Conservation (phyloP, 306 rosid species). For the Malus sylvestris region DNA sequence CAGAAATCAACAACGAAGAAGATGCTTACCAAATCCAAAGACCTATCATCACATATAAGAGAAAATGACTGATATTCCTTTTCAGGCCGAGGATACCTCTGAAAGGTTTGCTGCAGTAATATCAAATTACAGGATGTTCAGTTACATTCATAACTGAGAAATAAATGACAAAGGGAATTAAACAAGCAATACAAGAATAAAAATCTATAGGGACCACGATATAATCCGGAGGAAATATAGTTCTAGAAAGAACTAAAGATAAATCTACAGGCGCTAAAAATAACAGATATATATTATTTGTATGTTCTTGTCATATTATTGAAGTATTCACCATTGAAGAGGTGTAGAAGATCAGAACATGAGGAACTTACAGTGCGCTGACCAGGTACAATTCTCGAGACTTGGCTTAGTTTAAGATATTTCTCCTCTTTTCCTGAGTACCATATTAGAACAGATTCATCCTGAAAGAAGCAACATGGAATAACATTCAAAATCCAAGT, state of each 20-base stretch:
- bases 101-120: slow-evolving; percentile 58
- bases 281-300: neutral
- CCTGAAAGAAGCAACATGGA: slow-evolving; percentile 47
- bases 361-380: slow-evolving; percentile 66
- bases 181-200: neutral
- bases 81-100: slow-evolving; percentile 77
- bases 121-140: neutral
- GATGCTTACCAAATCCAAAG: slow-evolving; percentile 58
- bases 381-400: slow-evolving; percentile 84
- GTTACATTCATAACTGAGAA: neutral
- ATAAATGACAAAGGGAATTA: neutral
- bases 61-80: slow-evolving; percentile 87
- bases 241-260: neutral
- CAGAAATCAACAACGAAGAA: slow-evolving; percentile 7
- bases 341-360: neutral
- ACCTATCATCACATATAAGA: slow-evolving; percentile 66
- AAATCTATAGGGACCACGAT: neutral
- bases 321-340: slow-evolving; percentile 8
- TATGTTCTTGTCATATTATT: neutral
- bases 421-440: slow-evolving; percentile 85
- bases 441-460: slow-evolving; percentile 83
- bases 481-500: neutral
- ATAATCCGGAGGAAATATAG: neutral
- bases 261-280: neutral
- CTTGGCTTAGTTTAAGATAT: slow-evolving; percentile 68